These are phyloP conservation scores for Saxophila tyrrhenica DNA, from an alignment of 495 filamentous ascomycete species.

Conservation along the genomic window DNA sequence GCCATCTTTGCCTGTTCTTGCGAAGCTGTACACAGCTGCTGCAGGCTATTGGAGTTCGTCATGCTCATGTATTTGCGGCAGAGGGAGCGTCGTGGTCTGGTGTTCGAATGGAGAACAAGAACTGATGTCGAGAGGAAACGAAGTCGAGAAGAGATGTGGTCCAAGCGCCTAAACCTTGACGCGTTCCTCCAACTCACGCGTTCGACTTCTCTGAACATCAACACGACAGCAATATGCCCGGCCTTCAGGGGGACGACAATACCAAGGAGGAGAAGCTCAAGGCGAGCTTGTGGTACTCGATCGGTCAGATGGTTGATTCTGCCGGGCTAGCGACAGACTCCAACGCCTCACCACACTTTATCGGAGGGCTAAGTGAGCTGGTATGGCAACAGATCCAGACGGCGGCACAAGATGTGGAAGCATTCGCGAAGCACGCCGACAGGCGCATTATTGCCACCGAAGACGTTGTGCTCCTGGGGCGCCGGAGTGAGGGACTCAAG, in stretches of 20 bases:
- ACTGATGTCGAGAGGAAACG: too few relatives aligned
- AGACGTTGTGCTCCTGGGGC: conserved; percentile 76
- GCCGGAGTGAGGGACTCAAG: conserved; percentile 73
- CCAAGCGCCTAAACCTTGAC: too few relatives aligned
- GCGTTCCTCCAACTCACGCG: neutral
- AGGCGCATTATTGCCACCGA: conserved; percentile 68
- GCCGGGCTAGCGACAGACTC: conserved; percentile 63
- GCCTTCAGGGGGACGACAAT: conserved; percentile 6
- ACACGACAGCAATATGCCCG: conserved; percentile 4
- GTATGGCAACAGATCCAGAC: conserved; percentile 83
- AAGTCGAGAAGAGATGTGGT: too few relatives aligned
- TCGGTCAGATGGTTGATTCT: conserved; percentile 84
- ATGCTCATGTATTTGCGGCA: too few relatives aligned
- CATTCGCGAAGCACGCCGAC: conserved; percentile 57
- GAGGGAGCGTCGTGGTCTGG: too few relatives aligned
- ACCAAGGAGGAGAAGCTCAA: conserved; percentile 44
- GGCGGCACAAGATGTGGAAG: conserved; percentile 23
- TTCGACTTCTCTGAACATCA: neutral
- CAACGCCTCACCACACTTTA: conserved; percentile 92
- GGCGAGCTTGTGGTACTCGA: conserved; percentile 81
- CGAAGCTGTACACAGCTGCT: too few relatives aligned
- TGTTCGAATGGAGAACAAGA: too few relatives aligned
- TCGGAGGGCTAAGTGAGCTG: conserved; percentile 81
- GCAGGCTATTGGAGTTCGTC: too few relatives aligned
- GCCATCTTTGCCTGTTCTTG: neutral